Percentiles rank a stretch among this genome's conserved stretches.
Conservation (phyloP, 176 grass and related monocot species). For the Pharus latifolius region DNA sequence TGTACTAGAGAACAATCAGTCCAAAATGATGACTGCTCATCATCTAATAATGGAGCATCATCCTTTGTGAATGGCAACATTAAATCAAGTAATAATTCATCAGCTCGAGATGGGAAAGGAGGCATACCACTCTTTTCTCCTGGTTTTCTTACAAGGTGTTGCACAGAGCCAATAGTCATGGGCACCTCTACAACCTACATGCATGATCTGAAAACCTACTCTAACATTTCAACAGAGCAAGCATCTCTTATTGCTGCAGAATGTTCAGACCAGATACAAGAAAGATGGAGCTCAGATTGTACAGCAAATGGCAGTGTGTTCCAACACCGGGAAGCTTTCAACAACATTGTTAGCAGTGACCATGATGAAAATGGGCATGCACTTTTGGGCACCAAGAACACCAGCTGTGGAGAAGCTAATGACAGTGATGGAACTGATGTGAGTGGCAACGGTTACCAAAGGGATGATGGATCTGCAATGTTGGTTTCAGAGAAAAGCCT, state of each 20-base stretch:
- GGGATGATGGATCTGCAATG: neutral
- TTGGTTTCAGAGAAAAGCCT: conserved; percentile 3
- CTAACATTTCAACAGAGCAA: neutral
- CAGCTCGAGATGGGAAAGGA: conserved; percentile 3
- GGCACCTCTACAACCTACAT: neutral
- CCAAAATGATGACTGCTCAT: conserved; percentile 8
- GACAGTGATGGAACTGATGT: neutral
- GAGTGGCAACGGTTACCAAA: neutral
- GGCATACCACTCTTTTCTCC: neutral
- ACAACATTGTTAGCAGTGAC: neutral
- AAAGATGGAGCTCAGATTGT: conserved; percentile 9
- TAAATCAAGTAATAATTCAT: conserved; percentile 6
- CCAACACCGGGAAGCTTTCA: neutral
- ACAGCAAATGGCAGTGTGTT: neutral
- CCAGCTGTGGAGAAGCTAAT: conserved; percentile 11
- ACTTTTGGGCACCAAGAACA: conserved; percentile 1
- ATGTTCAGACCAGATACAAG: conserved; percentile 5
- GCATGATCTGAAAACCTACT: neutral
- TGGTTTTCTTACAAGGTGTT: conserved; percentile 3
- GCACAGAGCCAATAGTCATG: neutral
- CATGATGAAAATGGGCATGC: conserved; percentile 21
- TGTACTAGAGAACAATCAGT: conserved; percentile 3
- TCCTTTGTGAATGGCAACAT: conserved; percentile 13
- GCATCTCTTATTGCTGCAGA: conserved; percentile 5
- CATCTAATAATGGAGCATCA: conserved; percentile 23